Percentiles rank a stretch among this genome's conserved stretches.
Evolutionary conservation across 805 yeast species (phyloP).

Genomic region (Cyberlindnera galapagoensis): DNA sequence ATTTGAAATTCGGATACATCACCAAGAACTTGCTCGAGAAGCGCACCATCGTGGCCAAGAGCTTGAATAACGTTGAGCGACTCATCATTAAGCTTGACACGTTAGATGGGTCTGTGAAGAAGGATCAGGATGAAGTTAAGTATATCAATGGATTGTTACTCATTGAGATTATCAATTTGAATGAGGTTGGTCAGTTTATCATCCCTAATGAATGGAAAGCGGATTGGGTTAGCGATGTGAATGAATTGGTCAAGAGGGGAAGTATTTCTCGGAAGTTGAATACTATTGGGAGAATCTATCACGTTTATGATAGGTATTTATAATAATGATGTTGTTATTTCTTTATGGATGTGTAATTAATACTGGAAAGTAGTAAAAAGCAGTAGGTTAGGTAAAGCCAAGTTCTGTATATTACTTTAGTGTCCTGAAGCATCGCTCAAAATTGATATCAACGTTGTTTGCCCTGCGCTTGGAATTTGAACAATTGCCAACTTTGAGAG

Average conservation of each 20-base stretch:
- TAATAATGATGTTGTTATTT: no score
- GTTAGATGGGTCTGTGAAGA: slow-evolving; percentile 27
- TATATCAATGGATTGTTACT: slow-evolving; percentile 52
- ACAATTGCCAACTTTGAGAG: no score
- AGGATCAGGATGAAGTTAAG: slow-evolving; percentile 23
- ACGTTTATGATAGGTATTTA: slow-evolving; percentile 41
- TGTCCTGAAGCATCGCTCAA: no score
- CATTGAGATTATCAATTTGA: slow-evolving; percentile 58
- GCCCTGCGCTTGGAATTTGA: no score
- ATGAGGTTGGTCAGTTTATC: slow-evolving; percentile 39
- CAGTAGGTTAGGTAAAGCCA: no score
- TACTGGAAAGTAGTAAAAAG: no score
- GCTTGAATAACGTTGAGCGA: slow-evolving; percentile 54
- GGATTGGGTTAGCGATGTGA: slow-evolving; percentile 61
- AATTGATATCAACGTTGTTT: no score
- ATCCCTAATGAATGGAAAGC: slow-evolving; percentile 42
- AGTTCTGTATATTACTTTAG: no score
- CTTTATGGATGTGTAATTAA: no score
- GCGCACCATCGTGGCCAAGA: slow-evolving; percentile 31
- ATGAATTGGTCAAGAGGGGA: slow-evolving; percentile 43
- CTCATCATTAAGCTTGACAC: no score
- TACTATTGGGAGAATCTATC: slow-evolving; percentile 54
- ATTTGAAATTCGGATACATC: slow-evolving; percentile 31
- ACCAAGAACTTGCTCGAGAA: slow-evolving; percentile 10
- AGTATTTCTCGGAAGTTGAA: slow-evolving; percentile 34